phyloP scores from a whole-genome alignment of 495 filamentous ascomycete species.

The Neurospora sublineolata region DNA sequence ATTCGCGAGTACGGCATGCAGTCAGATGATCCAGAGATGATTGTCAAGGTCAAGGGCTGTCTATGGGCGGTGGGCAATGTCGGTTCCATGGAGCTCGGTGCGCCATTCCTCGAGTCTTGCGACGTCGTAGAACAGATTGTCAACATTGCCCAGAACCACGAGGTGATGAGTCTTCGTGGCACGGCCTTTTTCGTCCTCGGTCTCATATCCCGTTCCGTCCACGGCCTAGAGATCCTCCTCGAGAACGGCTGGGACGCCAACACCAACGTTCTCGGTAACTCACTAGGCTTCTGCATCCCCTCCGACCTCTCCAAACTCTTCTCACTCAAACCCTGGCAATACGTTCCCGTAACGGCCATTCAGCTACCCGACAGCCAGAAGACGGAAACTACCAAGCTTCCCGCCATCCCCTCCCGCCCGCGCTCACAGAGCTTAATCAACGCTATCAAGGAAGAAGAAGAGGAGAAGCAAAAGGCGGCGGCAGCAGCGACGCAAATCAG shows the following conservation, averaged over 20 bases:
- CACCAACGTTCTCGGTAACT: conserved; percentile 68
- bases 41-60: conserved; percentile 92
- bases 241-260: conserved; percentile 88
- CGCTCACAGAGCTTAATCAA: conserved; percentile 22
- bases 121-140: conserved; percentile 80
- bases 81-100: conserved; percentile 94
- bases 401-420: conserved; percentile 22
- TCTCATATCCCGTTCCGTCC: conserved; percentile 80
- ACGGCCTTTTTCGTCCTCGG: conserved; percentile 95
- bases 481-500: background rate
- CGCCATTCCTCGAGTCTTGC: conserved; percentile 76
- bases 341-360: conserved; percentile 32
- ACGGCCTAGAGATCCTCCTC: conserved; percentile 79
- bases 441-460: conserved; percentile 22
- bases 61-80: conserved; percentile 98
- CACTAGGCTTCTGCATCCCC: conserved; percentile 79
- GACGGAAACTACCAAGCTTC: conserved; percentile 26
- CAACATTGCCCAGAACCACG: conserved; percentile 71
- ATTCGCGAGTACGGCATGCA: conserved; percentile 77
- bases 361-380: conserved; percentile 29
- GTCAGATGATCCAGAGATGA: conserved; percentile 72
- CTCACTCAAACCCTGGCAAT: conserved; percentile 39
- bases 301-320: conserved; percentile 66
- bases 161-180: conserved; percentile 82
- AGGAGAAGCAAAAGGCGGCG: conserved; percentile 9